Conservation (phyloP, 495 filamentous ascomycete species). For the Penicillium malachiteum region DNA sequence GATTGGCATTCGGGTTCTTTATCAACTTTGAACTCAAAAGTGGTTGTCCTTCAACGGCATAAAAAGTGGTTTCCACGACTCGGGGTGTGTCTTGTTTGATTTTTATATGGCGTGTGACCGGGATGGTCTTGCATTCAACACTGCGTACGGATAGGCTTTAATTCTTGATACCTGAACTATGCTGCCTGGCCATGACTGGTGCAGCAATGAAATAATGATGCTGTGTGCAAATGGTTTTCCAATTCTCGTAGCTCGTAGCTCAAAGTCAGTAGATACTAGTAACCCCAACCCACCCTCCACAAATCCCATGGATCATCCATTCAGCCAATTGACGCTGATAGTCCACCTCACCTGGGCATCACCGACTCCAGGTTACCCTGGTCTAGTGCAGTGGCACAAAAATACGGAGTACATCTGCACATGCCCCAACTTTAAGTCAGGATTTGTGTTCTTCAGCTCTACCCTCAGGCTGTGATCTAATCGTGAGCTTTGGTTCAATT, state of each 20-base stretch:
- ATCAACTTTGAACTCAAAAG: constrained; percentile 53
- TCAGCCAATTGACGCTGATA: too few species aligned
- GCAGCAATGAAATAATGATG: constrained; percentile 11
- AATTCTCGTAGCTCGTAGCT: not conserved
- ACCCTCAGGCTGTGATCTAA: too few species aligned
- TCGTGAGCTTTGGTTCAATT: too few species aligned
- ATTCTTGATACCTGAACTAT: constrained; percentile 10
- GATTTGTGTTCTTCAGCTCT: too few species aligned
- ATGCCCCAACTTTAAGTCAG: too few species aligned
- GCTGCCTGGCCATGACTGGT: not conserved
- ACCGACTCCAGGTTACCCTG: too few species aligned
- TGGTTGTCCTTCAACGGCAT: constrained; percentile 67
- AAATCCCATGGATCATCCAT: not conserved
- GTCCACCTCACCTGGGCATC: too few species aligned
- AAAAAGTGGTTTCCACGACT: constrained; percentile 48
- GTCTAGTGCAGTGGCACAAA: too few species aligned
- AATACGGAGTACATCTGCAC: too few species aligned
- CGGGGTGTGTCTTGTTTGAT: constrained; percentile 33
- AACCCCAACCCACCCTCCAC: not conserved
- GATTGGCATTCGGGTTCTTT: constrained; percentile 50
- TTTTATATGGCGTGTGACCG: constrained; percentile 37
- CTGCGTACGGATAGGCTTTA: constrained; percentile 38
- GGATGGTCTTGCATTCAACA: constrained; percentile 52
- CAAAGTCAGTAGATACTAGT: not conserved
- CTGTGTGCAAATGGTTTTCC: constrained; percentile 6